Base-by-base conservation (phyloP, 805 yeast species). In the Zygotorulaspora danielsina region DNA sequence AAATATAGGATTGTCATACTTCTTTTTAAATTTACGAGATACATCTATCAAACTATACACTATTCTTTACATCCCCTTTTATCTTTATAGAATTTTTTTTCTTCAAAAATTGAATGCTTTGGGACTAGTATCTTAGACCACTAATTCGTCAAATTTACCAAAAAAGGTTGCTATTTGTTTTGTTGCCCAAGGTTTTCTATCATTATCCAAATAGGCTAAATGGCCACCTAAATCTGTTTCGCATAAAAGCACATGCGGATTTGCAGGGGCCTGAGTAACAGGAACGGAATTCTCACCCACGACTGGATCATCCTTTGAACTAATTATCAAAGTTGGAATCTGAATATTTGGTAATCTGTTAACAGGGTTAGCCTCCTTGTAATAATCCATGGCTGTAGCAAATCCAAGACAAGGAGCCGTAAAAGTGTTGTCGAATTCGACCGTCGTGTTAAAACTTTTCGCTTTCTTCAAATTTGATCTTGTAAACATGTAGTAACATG, bases 161-260 rank as follows among this genome's bases (percentile, higher is more conserved):
- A 74, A 63, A 52, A 61, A 71, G 13, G 66, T 56, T 12, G 64
- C 64, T 25, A 73, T 62, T 36, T 70, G 70, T 20, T 62, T 57
- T 8, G 66, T 58, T 26, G 68, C 72, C 79, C 80, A 75, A 36
- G 75, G 67, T 20, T 69, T 64, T 26, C 71, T 67, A 29, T 70
- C 59, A 6, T 55, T 49, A 39, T 72, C 67, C 27, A 74, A 53
- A 41, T 66, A 75, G 1, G 75, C 83, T 54, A 81, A 69, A 56
- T 83, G 93, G 6, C 90, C 90, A 47, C 93, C 93, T 10, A 78
- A 54, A 38, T 79, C 75, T 1, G 86, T 73, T 32, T 75, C 72
- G 4, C 77, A 66, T 60, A 79, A 61, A 21, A 74, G 65, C 18
- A 79, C 61, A 53, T 73, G 78, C 11, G 88, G 87, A 45, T 81